phyloP scores from a whole-genome alignment of 345 rosid genomes.

The Sapria himalayana region DNA sequence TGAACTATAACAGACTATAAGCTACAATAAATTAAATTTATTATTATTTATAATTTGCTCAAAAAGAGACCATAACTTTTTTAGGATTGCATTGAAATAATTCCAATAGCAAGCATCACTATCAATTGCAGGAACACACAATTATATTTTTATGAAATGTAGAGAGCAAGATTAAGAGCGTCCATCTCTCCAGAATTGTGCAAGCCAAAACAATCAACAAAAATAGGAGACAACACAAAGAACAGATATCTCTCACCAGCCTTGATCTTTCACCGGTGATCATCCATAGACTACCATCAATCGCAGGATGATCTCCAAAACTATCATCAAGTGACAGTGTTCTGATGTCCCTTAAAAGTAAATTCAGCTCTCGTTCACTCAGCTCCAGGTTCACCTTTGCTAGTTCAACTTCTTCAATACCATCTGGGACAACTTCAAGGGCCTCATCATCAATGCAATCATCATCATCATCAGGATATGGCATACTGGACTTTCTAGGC shows the following conservation, averaged over 20 bases:
- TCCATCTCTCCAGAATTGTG: constrained; percentile 1
- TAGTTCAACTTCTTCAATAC: constrained; percentile 91
- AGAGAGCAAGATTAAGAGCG: too few species aligned
- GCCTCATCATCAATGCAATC: constrained; percentile 97
- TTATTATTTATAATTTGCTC: too few species aligned
- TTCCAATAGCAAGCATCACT: too few species aligned
- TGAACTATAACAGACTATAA: too few species aligned
- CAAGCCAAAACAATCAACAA: not conserved
- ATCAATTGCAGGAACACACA: too few species aligned
- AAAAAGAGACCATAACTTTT: too few species aligned
- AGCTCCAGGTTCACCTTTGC: constrained; percentile 74
- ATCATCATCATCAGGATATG: constrained; percentile 78
- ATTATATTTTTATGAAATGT: too few species aligned
- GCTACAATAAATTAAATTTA: too few species aligned
- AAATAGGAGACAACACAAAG: not conserved
- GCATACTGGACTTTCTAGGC: constrained; percentile 82
- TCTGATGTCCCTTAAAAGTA: constrained; percentile 67
- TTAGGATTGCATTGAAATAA: too few species aligned
- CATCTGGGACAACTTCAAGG: constrained; percentile 90
- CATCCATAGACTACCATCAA: constrained; percentile 29
- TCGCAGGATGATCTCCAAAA: constrained; percentile 24
- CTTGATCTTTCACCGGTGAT: constrained; percentile 21
- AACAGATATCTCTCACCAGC: constrained; percentile 21
- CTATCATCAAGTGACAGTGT: constrained; percentile 37
- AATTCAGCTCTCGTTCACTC: constrained; percentile 48